Conservation (phyloP, 805 yeast species). For the Debaryomyces prosopidis region DNA sequence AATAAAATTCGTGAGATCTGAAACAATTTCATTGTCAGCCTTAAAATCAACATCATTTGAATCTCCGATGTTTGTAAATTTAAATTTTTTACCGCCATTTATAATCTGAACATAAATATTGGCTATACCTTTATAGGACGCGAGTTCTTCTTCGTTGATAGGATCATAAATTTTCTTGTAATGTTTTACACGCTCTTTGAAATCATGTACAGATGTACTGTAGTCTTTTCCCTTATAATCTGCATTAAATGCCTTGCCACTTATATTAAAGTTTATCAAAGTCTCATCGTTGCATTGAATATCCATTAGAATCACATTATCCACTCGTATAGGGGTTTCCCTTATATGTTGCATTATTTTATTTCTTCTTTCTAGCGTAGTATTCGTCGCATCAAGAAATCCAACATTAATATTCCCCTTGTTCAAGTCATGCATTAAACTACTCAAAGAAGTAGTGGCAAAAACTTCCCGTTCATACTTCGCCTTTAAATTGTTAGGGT, state of each 20-base stretch:
- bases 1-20: slow-evolving; percentile 10
- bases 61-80: slow-evolving; percentile 8
- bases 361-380: slow-evolving; percentile 34
- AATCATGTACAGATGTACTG: slow-evolving; percentile 56
- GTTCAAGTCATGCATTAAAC: slow-evolving; percentile 30
- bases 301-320: slow-evolving; percentile 55
- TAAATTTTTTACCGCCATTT: slow-evolving; percentile 27
- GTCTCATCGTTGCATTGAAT: slow-evolving; percentile 55
- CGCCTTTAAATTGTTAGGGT: slow-evolving; percentile 33
- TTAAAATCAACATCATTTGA: neutral
- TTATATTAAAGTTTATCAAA: slow-evolving; percentile 59
- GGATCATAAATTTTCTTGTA: slow-evolving; percentile 44
- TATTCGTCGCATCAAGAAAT: slow-evolving; percentile 45
- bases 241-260: slow-evolving; percentile 59
- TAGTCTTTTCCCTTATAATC: slow-evolving; percentile 59
- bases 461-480: slow-evolving; percentile 33
- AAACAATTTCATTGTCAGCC: slow-evolving; percentile 5
- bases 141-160: slow-evolving; percentile 24
- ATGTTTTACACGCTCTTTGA: slow-evolving; percentile 53
- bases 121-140: slow-evolving; percentile 13
- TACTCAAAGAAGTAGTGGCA: slow-evolving; percentile 34
- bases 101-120: slow-evolving; percentile 23
- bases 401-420: slow-evolving; percentile 31
- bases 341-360: slow-evolving; percentile 28
- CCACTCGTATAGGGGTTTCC: slow-evolving; percentile 13